Evolutionary conservation across 371 early-diverging fungal genomes (phyloP), one percentile per base, ranked within the genome.

Genomic region (Batrachochytrium dendrobatidis): DNA sequence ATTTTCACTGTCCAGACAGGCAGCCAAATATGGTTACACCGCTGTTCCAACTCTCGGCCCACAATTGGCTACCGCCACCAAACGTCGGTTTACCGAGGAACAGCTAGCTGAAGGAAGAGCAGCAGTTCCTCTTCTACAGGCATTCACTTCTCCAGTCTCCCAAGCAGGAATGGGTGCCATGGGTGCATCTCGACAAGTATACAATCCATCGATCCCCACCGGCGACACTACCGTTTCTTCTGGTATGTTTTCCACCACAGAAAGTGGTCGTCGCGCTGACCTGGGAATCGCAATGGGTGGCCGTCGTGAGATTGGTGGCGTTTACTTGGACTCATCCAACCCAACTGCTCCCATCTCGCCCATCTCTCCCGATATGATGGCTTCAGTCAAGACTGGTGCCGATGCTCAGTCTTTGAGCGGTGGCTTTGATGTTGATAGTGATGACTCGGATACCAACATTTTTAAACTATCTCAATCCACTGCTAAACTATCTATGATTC

Each of bases 1-100:
- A 31, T 90, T 81, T 64, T 80, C 91, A 12, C 68, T 93, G 8
- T 88, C 90, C 6, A 80, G 94, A 29, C 81, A 89, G 62, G 85
- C 88, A 24, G 80, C 77, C 61, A 86, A 83, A 51, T 68, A 75
- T 29, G 88, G 87, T 32, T 68, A 71, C 55, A 71, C 75, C 31
- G 55, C 15, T 39, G 68, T 69, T 20, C 60, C 56, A 1, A 34
- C 69, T 12, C 50, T 89, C 34, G 90, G 90, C 0, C 88, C 88
- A 22, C 85, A 86, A 61, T 71, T 90, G 54, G 80, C 88, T 4
- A 4, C 4, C 4, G 56, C 53, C 26, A 5, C 8, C 45, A 45
- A 62, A 10, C 53, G 60, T 7, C 8, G 7, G 15, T 59, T 59
- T 46, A 33, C 58, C 35, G 58, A 63, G 6, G 60, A 59, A 3